Evolutionary conservation across 805 yeast species (phyloP).

Genomic region (Wickerhamiella azyma): DNA sequence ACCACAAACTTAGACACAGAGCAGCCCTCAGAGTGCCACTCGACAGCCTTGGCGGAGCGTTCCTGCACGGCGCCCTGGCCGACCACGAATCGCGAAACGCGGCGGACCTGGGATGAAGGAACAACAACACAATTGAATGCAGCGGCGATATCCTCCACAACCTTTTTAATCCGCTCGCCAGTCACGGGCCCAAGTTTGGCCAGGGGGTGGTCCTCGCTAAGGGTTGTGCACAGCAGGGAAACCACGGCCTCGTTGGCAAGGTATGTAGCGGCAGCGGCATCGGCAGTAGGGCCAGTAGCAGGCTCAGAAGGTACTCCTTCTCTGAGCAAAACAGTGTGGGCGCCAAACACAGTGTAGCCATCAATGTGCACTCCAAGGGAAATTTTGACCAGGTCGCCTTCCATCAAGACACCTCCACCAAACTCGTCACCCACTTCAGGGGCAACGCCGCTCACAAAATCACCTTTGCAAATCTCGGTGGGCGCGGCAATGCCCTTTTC

Average conservation of each 20-base stretch:
- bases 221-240: constrained; percentile 55
- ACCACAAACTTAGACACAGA: constrained; percentile 46
- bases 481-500: constrained; percentile 93
- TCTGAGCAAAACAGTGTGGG: constrained; percentile 70
- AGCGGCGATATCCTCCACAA: constrained; percentile 80
- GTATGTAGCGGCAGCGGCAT: constrained; percentile 78
- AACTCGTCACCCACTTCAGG: constrained; percentile 45
- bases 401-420: constrained; percentile 35
- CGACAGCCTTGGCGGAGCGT: constrained; percentile 79
- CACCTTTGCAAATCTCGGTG: constrained; percentile 75
- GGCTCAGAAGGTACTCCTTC: constrained; percentile 51
- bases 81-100: constrained; percentile 83
- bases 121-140: constrained; percentile 72
- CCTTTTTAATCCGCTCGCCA: constrained; percentile 53
- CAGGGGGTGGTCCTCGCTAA: constrained; percentile 41
- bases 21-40: constrained; percentile 23
- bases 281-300: constrained; percentile 70
- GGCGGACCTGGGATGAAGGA: constrained; percentile 86
- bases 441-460: constrained; percentile 61
- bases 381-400: constrained; percentile 79
- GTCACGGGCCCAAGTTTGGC: constrained; percentile 31
- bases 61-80: constrained; percentile 95
- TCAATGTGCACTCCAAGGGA: constrained; percentile 85
- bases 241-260: constrained; percentile 81
- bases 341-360: constrained; percentile 78